A percentile compares a stretch with the other conserved stretches of the same genome.
Conservation (phyloP, 2,329 filamentous ascomycete species). For the Conoideocrella luteorostrata region DNA sequence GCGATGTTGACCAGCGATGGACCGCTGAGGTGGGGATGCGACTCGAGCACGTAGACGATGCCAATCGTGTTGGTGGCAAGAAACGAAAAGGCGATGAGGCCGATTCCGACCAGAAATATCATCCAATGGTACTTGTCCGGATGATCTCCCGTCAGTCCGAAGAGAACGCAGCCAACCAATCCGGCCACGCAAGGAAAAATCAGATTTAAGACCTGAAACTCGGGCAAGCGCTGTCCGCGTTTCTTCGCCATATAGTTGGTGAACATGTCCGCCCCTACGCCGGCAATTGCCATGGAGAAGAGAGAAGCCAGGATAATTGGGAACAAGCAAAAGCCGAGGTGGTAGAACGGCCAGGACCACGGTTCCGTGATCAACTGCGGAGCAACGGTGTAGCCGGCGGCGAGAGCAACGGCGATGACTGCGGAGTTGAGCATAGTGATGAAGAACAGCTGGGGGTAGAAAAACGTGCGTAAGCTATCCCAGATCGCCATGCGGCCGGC, state of each 20-base stretch:
- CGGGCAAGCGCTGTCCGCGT: slow-evolving; percentile 1
- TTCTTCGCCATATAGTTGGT: slow-evolving; percentile 6
- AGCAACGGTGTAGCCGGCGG: slow-evolving; percentile 2
- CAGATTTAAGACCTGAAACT: slow-evolving; percentile 5
- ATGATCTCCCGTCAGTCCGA: slow-evolving; percentile 1
- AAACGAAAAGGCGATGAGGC: slow-evolving; percentile 5
- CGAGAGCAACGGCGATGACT: slow-evolving; percentile 3
- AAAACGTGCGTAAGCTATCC: slow-evolving; percentile 5
- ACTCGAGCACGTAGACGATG: slow-evolving; percentile 7
- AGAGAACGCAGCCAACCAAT: slow-evolving; percentile 2
- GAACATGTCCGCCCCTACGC: slow-evolving; percentile 2
- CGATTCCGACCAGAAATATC: background rate
- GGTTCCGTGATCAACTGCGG: slow-evolving; percentile 1
- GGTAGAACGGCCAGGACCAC: slow-evolving; percentile 3
- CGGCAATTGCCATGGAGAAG: background rate
- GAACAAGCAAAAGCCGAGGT: slow-evolving; percentile 6
- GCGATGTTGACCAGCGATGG: slow-evolving; percentile 6
- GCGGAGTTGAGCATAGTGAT: slow-evolving; percentile 6
- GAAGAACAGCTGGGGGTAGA: slow-evolving; percentile 5
- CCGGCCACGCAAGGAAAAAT: background rate
- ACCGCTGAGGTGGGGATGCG: background rate
- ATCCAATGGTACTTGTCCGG: slow-evolving; percentile 1
- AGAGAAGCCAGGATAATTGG: background rate
- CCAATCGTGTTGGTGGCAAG: slow-evolving; percentile 7
- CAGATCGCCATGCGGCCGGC: background rate